Evolutionary conservation across 768 basidiomycete genomes (phyloP), one percentile per base, ranked within the genome.

Genomic region (Xerocomellus intermedius): DNA sequence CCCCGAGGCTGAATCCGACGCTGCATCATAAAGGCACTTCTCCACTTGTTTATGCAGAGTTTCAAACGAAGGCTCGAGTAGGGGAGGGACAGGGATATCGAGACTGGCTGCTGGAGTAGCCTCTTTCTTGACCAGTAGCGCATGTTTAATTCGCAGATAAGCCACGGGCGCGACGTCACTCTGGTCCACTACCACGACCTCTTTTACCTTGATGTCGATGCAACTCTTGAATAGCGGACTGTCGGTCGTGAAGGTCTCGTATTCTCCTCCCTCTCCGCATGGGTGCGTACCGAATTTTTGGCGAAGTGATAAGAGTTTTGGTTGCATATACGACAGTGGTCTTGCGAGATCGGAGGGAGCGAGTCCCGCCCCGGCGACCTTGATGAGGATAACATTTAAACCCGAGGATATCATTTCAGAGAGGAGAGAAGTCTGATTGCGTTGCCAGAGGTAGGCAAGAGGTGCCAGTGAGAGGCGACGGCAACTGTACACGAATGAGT

Each of bases 211-310:
- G 86, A 98, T 68, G 8, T 74, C 67, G 35, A 99, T 87, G 10
- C 80, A 77, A 37, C 80, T 79, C 61, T 91, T 91, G 81, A 95
- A 98, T 13, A 96, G 65, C 0, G 95, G 91, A 57, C 89, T 90
- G 61, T 97, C 91, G 13, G 94, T 75, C 1, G 96, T 98, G 54
- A 98, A 75, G 0, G 88, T 91, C 69, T 99, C 97, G 71, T 98
- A 99, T 74, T 99, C 97, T 2, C 97, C 97, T 2, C 97, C 97
- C 74, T 99, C 97, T 10, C 97, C 97, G 58, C 96, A 98, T 2
- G 96, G 81, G 67, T 99, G 97, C 0, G 89, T 86, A 5, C 94
- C 94, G 63, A 94, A 99, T 26, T 83, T 72, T 10, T 73, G 66
- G 67, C 95, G 92, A 63, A 99, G 79, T 61, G 82, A 86, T 16